Evolutionary conservation across 441 rosid species (phyloP), one percentile per base, ranked within the genome.

Genomic region (Populus hybrid): DNA sequence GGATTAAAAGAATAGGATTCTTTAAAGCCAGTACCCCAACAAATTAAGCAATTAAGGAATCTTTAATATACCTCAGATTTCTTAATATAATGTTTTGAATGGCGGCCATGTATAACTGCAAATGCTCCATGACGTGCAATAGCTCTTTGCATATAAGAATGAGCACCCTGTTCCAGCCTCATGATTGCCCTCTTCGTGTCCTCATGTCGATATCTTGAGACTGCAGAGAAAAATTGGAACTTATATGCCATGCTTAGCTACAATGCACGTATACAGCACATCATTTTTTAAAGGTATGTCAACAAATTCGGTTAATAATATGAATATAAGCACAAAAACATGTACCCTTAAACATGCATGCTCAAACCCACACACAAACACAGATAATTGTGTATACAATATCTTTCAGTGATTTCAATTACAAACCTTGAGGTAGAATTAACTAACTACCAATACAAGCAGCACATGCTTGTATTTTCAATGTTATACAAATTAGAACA

Each of bases 161-260:
- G 72, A 66, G 91, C 91, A 84, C 91, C 88, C 85, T 91, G 97
- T 82, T 95, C 98, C 75, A 95, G 88, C 85, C 97, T 89, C 80
- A 93, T 83, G 21, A 95, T 90, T 77, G 86, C 81, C 87, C 89
- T 90, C 86, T 79, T 89, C 64, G 84, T 76, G 46, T 88, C 94
- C 78, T 88, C 93, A 69, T 81, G 81, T 82, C 88, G 92, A 87
- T 90, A 93, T 83, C 88, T 90, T 34, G 88, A 79, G 61, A 90
- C 99, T 95, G 91, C 88, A 85, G 2, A 26, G 26, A 81, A 34
- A 7, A 73, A 40, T 38, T 40, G 26, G 32, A 30, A 3, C 32
- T 30, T 30, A 73, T 81, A 73, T 69, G 32, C 18, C 32, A 21
- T 21, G 32, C 68, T 21, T 8, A 64, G 28, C 16, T 23, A 64